These are phyloP conservation scores for Hymenoscyphus repandus DNA, from an alignment of 2,329 filamentous ascomycete species.

Conservation along the genomic window DNA sequence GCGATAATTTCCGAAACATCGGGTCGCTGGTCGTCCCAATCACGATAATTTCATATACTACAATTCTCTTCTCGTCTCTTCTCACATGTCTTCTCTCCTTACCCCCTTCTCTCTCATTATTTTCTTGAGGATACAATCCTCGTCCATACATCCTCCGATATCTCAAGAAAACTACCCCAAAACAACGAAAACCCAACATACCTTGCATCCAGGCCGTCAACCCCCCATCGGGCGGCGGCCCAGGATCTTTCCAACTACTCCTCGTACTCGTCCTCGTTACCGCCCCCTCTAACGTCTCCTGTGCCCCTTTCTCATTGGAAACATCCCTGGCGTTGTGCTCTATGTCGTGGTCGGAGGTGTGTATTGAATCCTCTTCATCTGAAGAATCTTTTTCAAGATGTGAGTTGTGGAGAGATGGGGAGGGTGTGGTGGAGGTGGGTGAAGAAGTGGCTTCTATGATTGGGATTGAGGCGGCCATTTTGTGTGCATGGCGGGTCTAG, in stretches of 20 bases:
- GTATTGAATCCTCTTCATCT: no score
- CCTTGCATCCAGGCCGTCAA: constrained; percentile 27
- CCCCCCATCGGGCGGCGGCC: constrained; percentile 30
- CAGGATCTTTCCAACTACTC: constrained; percentile 27
- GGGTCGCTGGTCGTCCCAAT: neutral
- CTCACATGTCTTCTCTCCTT: neutral
- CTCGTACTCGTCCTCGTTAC: constrained; percentile 22
- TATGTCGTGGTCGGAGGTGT: no score
- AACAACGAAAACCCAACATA: constrained; percentile 10
- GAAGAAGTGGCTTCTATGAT: no score
- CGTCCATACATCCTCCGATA: neutral
- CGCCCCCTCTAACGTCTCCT: constrained; percentile 1
- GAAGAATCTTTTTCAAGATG: no score
- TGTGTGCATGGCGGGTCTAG: no score
- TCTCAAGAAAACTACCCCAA: neutral
- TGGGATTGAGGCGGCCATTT: no score
- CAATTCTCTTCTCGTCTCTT: no score
- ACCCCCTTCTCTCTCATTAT: neutral
- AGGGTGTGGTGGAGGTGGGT: no score
- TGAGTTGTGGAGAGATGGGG: no score
- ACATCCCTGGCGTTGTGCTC: no score
- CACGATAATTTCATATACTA: neutral
- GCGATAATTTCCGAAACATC: neutral
- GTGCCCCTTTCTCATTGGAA: neutral
- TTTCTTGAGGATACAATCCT: neutral